phyloP scores from a whole-genome alignment of 179 eudicot genomes.

The Camellia oleifera region DNA sequence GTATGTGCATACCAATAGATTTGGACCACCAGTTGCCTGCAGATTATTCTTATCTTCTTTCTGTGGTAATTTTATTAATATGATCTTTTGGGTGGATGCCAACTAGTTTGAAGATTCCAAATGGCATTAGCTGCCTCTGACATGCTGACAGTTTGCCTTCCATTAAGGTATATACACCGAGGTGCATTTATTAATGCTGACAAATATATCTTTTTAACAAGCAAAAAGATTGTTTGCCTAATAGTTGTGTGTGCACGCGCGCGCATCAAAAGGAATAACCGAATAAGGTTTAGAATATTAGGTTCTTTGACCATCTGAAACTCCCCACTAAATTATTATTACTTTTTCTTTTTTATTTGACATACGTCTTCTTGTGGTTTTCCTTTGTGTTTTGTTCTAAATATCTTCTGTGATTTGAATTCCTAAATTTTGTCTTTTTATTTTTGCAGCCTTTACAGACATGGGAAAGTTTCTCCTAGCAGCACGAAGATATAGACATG shows the following conservation, averaged over 20 bases:
- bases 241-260: neutral
- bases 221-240: neutral
- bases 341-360: neutral
- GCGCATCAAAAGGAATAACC: neutral
- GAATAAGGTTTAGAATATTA: neutral
- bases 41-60: too few relatives aligned
- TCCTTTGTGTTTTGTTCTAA: neutral
- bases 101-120: too few relatives aligned
- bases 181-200: neutral
- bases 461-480: constrained; percentile 93
- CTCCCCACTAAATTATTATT: neutral
- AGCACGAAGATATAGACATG: constrained; percentile 69
- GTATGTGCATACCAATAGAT: too few relatives aligned
- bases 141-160: neutral
- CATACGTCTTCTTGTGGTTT: neutral
- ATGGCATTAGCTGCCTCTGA: neutral
- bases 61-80: too few relatives aligned
- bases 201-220: neutral
- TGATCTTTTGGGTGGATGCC: too few relatives aligned
- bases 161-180: neutral
- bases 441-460: constrained; percentile 68
- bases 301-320: neutral
- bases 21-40: too few relatives aligned
- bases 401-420: neutral
- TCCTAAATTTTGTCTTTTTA: neutral